Percentiles rank a stretch among this genome's conserved stretches.
Conservation (phyloP, 257 asterid genomes). For the Solanum ossicruentum region DNA sequence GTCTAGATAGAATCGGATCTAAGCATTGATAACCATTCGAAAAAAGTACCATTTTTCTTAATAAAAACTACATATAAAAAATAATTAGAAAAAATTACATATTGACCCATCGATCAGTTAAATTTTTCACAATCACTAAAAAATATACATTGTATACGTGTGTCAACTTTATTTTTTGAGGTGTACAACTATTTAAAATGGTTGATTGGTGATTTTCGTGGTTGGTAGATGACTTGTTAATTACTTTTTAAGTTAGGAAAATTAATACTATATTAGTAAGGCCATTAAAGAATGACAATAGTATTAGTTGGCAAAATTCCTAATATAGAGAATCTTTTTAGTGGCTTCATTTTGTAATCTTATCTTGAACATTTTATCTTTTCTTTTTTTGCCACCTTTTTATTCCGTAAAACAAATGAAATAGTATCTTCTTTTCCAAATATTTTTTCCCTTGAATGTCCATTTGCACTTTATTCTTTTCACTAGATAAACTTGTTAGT, state of each 20-base stretch:
- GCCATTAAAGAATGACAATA: neutral
- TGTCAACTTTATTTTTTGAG: neutral
- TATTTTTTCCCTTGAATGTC: neutral
- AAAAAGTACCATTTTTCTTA: neutral
- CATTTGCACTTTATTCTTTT: neutral
- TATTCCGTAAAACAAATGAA: neutral
- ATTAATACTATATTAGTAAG: neutral
- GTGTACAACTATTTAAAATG: neutral
- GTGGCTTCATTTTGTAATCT: neutral
- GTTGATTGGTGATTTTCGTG: neutral
- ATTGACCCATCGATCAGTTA: accelerated
- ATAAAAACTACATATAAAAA: neutral
- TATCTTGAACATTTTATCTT: neutral
- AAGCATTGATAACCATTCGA: neutral
- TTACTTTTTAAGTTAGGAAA: neutral
- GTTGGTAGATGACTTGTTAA: neutral
- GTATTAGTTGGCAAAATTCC: neutral
- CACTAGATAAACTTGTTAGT: neutral
- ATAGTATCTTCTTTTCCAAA: neutral
- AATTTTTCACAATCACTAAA: neutral
- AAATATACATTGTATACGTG: neutral
- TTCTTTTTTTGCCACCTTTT: neutral
- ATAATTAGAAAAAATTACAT: neutral
- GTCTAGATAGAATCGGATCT: no score
- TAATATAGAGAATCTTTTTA: neutral